Percentiles rank a stretch among this genome's conserved stretches.
phyloP scores from a whole-genome alignment of 352 stramenopile species.

The Globisporangium takayamanum region DNA sequence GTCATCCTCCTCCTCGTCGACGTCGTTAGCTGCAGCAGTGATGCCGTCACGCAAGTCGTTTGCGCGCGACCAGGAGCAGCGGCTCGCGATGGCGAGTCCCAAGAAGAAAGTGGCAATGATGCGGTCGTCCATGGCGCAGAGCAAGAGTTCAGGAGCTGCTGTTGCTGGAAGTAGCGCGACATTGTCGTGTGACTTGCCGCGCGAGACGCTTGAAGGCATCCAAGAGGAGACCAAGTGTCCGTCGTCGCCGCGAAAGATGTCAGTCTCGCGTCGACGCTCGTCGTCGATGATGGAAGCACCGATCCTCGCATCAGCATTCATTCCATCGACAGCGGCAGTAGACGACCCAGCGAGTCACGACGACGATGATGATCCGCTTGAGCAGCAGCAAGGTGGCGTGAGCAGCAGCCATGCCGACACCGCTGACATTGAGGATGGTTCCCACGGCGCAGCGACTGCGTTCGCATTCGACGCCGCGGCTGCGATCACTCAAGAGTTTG shows the following conservation, averaged over 20 bases:
- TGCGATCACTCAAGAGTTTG: conserved; percentile 61
- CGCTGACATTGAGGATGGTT: conserved; percentile 1
- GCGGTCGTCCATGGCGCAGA: neutral
- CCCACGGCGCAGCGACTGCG: conserved; percentile 7
- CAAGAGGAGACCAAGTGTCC: conserved; percentile 23
- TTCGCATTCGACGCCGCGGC: conserved; percentile 54
- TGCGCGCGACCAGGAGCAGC: conserved; percentile 18
- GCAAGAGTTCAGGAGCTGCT: neutral
- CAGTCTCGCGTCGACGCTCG: conserved; percentile 15
- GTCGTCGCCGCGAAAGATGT: conserved; percentile 15
- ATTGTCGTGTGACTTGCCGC: conserved; percentile 1
- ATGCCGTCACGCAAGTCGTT: conserved; percentile 18
- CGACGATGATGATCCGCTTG: neutral
- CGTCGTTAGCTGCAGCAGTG: neutral
- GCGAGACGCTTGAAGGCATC: conserved; percentile 34
- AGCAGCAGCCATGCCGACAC: neutral
- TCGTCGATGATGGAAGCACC: conserved; percentile 30
- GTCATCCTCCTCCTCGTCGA: neutral
- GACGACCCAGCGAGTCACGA: conserved; percentile 18
- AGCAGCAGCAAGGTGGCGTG: neutral
- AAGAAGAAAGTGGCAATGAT: conserved; percentile 9
- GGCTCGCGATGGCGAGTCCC: conserved; percentile 8
- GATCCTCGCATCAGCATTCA: conserved; percentile 51
- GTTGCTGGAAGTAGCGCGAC: neutral
- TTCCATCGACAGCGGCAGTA: neutral